Base-by-base conservation (phyloP, 1,284 basidiomycete genomes). In the Calocybe gambosa region DNA sequence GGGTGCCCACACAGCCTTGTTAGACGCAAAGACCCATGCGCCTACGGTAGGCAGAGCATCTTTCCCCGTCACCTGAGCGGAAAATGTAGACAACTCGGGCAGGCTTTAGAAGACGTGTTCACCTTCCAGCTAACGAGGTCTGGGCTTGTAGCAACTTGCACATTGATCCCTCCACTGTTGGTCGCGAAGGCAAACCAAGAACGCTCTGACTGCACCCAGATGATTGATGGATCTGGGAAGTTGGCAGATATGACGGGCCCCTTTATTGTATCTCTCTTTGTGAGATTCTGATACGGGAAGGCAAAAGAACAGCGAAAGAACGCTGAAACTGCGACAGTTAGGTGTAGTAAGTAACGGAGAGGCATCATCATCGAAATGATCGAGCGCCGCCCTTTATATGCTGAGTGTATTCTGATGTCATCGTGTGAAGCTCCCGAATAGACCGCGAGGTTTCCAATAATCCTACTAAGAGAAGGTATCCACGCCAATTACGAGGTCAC, bases 161-260 rank as follows among this genome's bases (percentile, higher is more conserved):
- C 49, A 19, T 50, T 44, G 5, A 45, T 13, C 15, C 43, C 49
- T 29, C 34, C 42, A 20, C 43, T 15, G 20, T 45, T 47, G 20
- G 49, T 50, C 18, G 49, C 49, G 21, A 50, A 50, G 10, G 49
- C 49, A 10, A 50, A 50, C 49, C 49, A 50, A 25, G 45, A 42
- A 18, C 43, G 29, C 15, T 50, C 45, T 16, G 49, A 50, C 8
- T 36, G 10, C 1, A 50, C 49, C 45, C 43, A 47, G 23, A 50
- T 31, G 12, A 50, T 25, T 5, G 49, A 50, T 7, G 49, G 49
- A 16, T 50, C 49, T 3, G 49, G 49, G 38, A 50, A 50, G 28
- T 50, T 47, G 18, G 8, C 42, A 1, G 34, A 29, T n/a, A 50
- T 47, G n/a, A 47, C 45, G 23, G 49, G 45, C 3, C 49, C 46